Evolutionary conservation across 768 basidiomycete species (phyloP).

Genomic region (Cystofilobasidium ferigula): DNA sequence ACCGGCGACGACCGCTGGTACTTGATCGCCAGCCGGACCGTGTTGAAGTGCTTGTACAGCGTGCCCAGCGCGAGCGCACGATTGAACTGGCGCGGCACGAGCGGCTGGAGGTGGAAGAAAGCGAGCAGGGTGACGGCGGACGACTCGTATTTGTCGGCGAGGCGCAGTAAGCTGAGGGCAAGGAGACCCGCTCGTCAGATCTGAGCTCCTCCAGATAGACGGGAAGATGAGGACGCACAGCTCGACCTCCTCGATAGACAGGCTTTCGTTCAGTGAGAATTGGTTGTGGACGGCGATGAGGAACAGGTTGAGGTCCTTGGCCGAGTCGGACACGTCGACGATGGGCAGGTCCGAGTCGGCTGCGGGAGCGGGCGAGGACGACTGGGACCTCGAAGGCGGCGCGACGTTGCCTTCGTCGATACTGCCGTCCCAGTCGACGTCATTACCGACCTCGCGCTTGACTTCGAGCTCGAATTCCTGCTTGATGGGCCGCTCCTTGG

Average conservation of each 20-base stretch:
- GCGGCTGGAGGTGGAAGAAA: constrained; percentile 2
- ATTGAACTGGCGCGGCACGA: constrained; percentile 2
- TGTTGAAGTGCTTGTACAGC: constrained; percentile 6
- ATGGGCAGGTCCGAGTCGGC: background rate
- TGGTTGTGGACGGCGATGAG: constrained; percentile 3
- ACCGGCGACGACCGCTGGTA: background rate
- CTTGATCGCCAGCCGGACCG: constrained; percentile 2
- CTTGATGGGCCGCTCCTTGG: background rate
- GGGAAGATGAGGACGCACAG: background rate
- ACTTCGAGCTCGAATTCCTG: no score
- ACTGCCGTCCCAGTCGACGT: constrained; percentile 5
- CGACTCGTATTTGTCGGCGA: constrained; percentile 1
- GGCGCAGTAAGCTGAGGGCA: background rate
- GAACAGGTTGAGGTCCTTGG: constrained; percentile 1
- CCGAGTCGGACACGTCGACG: background rate
- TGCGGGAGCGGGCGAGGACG: background rate
- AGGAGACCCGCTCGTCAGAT: background rate
- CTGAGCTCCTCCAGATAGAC: no score
- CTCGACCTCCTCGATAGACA: constrained; percentile 1
- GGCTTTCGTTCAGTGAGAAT: background rate
- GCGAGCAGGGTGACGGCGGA: background rate
- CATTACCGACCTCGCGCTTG: background rate
- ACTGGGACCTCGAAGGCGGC: background rate
- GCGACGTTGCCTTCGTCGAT: background rate
- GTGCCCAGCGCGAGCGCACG: background rate